Evolutionary conservation across 257 asterid species (phyloP), one percentile per base, ranked within the genome.

Genomic region (Salvia splendens): DNA sequence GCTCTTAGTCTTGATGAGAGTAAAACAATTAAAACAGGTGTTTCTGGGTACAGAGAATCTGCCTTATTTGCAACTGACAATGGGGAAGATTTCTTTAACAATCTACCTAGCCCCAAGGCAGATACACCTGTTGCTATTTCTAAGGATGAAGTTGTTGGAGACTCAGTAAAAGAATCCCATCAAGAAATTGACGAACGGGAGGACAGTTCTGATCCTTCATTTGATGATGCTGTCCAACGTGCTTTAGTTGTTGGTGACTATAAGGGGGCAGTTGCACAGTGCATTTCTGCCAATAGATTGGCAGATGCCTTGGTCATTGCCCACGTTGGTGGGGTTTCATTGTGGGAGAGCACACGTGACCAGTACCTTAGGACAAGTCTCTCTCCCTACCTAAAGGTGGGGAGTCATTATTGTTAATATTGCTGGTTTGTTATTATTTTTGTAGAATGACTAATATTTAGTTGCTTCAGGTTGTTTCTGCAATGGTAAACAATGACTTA

Each of bases 221-320:
- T 93, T 82, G 95, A 90, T 81, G 97, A 93, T 67, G 85, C 88
- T 67, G 96, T 93, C 76, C 99, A 93, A 75, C 85, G 82, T 70
- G 96, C 95, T 47, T 84, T 93, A 79, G 95, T 88, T 33, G 95
- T 90, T 73, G 96, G 97, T 43, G 92, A 93, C 84, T 93, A 90
- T 70, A 93, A 86, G 77, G 92, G 94, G 57, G 97, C 98, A 60
- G 98, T 93, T 70, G 82, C 87, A 57, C 95, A 86, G 55, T 93
- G 98, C 79, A 73, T 90, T 46, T 81, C 96, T 68, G 90, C 96
- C 48, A 85, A 84, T 78, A 88, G 84, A 81, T 69, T 83, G 82
- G 94, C 97, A 24, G 98, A 93, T 90, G 98, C 98, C 69, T 82
- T 93, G 81, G 88, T 93, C 75, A 93, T 93, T 81, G 95, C 98